Percentiles rank a stretch among this genome's conserved stretches.
Conservation (phyloP, 805 yeast genomes). For the Lachancea fermentati region DNA sequence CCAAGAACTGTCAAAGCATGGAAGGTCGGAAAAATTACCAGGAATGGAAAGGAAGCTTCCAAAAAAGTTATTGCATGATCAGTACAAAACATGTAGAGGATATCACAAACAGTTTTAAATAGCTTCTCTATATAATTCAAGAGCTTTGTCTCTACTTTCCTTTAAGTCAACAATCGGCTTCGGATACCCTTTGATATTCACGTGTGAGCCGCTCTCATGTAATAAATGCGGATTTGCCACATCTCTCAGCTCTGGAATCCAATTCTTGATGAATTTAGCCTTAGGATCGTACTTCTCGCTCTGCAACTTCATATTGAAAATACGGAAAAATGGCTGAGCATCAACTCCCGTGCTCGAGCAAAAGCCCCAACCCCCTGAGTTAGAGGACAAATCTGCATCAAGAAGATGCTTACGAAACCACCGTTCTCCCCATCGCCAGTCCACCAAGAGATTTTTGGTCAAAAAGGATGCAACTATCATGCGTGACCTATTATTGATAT, state of each 20-base stretch:
- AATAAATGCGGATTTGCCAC: conserved; percentile 25
- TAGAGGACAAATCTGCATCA: conserved; percentile 50
- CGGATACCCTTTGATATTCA: conserved; percentile 35
- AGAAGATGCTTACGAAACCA: conserved; percentile 45
- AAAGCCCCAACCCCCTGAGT: conserved; percentile 57
- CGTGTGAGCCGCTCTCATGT: conserved; percentile 13
- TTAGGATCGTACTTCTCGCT: conserved; percentile 44
- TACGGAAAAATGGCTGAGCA: conserved; percentile 52
- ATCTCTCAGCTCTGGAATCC: conserved; percentile 44
- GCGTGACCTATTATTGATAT: conserved; percentile 48
- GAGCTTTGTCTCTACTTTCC: conserved; percentile 37
- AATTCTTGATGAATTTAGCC: conserved; percentile 41
- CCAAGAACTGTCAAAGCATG: background rate
- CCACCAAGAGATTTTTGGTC: conserved; percentile 44
- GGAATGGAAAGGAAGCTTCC: conserved; percentile 2
- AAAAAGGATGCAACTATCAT: conserved; percentile 51
- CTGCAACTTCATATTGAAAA: conserved; percentile 48
- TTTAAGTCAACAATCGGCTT: conserved; percentile 41
- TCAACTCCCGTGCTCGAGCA: conserved; percentile 48
- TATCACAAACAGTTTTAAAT: conserved; percentile 7
- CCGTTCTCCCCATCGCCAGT: conserved; percentile 51
- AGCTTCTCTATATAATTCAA: conserved; percentile 38
- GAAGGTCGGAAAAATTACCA: conserved; percentile 4
- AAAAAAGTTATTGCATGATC: background rate
- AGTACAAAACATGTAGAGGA: background rate